phyloP scores from a whole-genome alignment of 1,139 yeast species.

The Scheffersomyces titani region DNA sequence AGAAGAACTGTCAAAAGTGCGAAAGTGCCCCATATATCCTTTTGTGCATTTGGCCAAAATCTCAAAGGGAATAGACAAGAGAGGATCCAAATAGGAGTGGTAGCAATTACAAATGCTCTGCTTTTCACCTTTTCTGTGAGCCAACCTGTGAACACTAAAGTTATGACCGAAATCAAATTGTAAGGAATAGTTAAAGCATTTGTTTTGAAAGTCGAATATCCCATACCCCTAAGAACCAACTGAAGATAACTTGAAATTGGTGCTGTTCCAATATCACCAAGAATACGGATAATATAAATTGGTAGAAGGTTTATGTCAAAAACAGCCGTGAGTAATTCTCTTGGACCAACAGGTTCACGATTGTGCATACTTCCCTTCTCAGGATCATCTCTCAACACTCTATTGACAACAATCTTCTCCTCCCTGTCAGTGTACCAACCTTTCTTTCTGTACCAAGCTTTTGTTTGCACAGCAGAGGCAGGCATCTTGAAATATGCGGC shows the following conservation, averaged over 20 bases:
- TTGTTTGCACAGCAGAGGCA: slow-evolving; percentile 33
- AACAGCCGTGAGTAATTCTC: slow-evolving; percentile 20
- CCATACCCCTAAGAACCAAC: slow-evolving; percentile 16
- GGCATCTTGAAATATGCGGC: slow-evolving; percentile 34
- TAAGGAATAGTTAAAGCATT: slow-evolving; percentile 21
- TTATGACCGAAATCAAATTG: slow-evolving; percentile 13
- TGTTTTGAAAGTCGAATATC: slow-evolving; percentile 19
- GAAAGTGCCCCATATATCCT: slow-evolving; percentile 20
- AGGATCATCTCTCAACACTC: slow-evolving; percentile 34
- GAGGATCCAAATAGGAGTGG: slow-evolving; percentile 12
- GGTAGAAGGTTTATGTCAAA: slow-evolving; percentile 26
- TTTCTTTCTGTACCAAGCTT: slow-evolving; percentile 24
- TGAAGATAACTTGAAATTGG: slow-evolving; percentile 16
- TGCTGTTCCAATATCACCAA: slow-evolving; percentile 14
- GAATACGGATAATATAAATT: slow-evolving; percentile 18
- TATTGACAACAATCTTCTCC: slow-evolving; percentile 32
- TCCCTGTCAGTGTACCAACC: slow-evolving; percentile 42
- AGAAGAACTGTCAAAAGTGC: slow-evolving; percentile 16
- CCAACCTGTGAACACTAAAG: slow-evolving; percentile 14
- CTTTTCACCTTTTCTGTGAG: slow-evolving; percentile 13
- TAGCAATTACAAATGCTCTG: slow-evolving; percentile 11
- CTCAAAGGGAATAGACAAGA: slow-evolving; percentile 15
- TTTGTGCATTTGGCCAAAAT: slow-evolving; percentile 17
- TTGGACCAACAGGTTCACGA: slow-evolving; percentile 26
- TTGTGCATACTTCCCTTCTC: slow-evolving; percentile 36